phyloP scores from a whole-genome alignment of 2,329 filamentous ascomycete species.

The Cercospora sojina region DNA sequence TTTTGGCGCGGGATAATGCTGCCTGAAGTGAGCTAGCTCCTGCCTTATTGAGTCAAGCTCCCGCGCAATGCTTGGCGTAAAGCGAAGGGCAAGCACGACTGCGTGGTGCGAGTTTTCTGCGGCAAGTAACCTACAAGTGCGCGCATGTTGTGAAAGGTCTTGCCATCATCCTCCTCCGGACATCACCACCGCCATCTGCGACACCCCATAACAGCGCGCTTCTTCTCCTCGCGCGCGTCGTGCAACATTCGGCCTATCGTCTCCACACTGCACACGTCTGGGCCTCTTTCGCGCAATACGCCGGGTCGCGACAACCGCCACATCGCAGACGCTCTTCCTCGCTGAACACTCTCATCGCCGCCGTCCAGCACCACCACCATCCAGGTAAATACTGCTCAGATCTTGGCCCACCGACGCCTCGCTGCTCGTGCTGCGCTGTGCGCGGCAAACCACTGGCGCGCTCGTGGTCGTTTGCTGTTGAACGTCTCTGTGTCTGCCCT shows the following conservation, averaged over 20 bases:
- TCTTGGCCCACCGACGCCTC: neutral
- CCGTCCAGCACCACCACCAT: neutral
- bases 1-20: neutral
- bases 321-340: neutral
- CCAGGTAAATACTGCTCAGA: conserved; percentile 8
- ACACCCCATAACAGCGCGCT: neutral
- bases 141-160: neutral
- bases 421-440: neutral
- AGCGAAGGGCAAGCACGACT: conserved; percentile 1
- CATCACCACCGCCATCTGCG: neutral
- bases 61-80: neutral
- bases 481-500: conserved; percentile 3
- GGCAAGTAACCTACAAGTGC: neutral
- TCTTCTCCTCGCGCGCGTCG: neutral
- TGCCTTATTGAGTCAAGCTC: neutral
- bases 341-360: neutral
- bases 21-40: neutral
- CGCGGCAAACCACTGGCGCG: conserved; percentile 1
- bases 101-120: conserved; percentile 1
- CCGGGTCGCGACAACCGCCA: conserved; percentile 4
- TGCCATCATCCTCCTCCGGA: neutral
- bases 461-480: conserved; percentile 5
- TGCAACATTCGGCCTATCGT: neutral
- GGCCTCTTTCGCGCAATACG: neutral
- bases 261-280: conserved; percentile 2